Conservation (phyloP, 805 yeast genomes). For the Wickerhamomyces bovis region DNA sequence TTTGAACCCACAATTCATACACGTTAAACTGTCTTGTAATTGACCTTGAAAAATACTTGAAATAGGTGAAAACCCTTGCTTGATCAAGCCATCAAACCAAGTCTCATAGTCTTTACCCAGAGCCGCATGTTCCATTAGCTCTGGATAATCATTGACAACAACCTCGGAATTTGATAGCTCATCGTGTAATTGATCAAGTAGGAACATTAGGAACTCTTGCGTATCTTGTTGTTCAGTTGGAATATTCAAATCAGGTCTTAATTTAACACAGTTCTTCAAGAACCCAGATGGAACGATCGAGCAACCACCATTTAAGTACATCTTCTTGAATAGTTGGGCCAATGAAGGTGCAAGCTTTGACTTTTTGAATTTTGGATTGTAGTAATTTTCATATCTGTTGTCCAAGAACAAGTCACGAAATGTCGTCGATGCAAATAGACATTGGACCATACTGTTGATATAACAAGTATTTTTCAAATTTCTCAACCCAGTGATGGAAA, state of each 20-base stretch:
- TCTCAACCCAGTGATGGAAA: constrained; percentile 53
- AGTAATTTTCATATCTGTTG: constrained; percentile 38
- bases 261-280: constrained; percentile 40
- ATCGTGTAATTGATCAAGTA: constrained; percentile 63
- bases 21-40: constrained; percentile 54
- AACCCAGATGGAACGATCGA: constrained; percentile 63
- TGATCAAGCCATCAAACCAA: constrained; percentile 52
- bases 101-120: constrained; percentile 45
- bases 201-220: constrained; percentile 64
- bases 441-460: constrained; percentile 67
- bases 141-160: constrained; percentile 34
- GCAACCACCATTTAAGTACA: constrained; percentile 52
- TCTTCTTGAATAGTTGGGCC: constrained; percentile 48
- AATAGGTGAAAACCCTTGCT: constrained; percentile 64
- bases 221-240: constrained; percentile 80
- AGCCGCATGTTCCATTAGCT: constrained; percentile 28
- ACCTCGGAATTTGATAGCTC: constrained; percentile 43
- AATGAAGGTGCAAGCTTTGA: constrained; percentile 43
- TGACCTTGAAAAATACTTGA: constrained; percentile 69
- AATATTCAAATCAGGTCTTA: constrained; percentile 62
- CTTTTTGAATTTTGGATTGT: constrained; percentile 27
- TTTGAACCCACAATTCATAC: constrained; percentile 58
- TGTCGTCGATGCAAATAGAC: constrained; percentile 48
- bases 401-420: constrained; percentile 46
- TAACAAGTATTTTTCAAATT: constrained; percentile 75